Percentiles rank a stretch among this genome's conserved stretches.
phyloP scores from a whole-genome alignment of 2,329 filamentous ascomycete genomes.

The Xenoacremonium recifei region DNA sequence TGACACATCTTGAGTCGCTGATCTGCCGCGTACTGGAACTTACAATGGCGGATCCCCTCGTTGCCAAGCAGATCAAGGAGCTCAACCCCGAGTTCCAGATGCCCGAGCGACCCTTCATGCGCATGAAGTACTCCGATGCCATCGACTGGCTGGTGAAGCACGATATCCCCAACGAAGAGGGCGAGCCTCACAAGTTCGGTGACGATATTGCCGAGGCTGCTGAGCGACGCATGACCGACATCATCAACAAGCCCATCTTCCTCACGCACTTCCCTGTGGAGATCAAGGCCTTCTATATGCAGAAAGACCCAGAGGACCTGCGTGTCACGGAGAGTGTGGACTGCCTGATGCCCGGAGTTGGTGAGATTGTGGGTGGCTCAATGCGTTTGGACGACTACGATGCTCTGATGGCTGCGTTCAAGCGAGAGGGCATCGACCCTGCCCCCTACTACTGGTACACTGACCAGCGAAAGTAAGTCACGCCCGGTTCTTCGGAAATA shows the following conservation, averaged over 20 bases:
- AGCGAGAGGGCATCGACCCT: conserved; percentile 80
- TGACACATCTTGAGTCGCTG: conserved; percentile 81
- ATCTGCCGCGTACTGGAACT: conserved; percentile 83
- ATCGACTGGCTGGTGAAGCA: conserved; percentile 92
- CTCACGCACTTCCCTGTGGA: conserved; percentile 95
- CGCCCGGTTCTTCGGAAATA: background rate
- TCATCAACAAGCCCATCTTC: conserved; percentile 93
- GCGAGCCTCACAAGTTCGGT: conserved; percentile 84
- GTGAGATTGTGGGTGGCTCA: conserved; percentile 92
- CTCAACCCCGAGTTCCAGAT: conserved; percentile 89
- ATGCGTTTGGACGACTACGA: conserved; percentile 96
- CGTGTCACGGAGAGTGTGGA: conserved; percentile 94
- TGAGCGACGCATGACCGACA: conserved; percentile 95
- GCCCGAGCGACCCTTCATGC: conserved; percentile 82
- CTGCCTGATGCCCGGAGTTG: conserved; percentile 82
- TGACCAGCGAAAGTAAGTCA: conserved; percentile 78
- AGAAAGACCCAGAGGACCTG: conserved; percentile 74
- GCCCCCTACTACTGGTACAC: conserved; percentile 98
- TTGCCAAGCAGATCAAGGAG: conserved; percentile 71
- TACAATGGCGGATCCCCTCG: conserved; percentile 69
- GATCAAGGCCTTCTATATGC: conserved; percentile 99
- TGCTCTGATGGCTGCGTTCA: conserved; percentile 84
- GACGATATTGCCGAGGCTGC: conserved; percentile 98
- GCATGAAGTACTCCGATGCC: conserved; percentile 93
- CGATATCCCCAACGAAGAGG: conserved; percentile 90